These are phyloP conservation scores for Massarina eburnea DNA, from an alignment of 2,329 filamentous ascomycete species.

Conservation along the genomic window DNA sequence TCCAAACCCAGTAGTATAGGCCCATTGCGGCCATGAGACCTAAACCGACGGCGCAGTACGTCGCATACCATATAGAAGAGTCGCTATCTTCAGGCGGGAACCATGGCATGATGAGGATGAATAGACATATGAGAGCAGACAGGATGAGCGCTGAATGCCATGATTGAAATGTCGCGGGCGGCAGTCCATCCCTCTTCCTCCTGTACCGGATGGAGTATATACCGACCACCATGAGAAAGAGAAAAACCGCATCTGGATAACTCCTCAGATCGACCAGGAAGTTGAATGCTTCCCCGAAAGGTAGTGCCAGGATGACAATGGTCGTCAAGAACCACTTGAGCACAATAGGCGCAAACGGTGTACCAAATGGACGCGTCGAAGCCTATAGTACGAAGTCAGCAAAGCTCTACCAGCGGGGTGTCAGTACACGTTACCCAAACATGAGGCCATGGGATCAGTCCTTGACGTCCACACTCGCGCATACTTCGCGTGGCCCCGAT, in stretches of 20 bases:
- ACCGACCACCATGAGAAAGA: conserved; percentile 29
- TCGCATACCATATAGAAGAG: conserved; percentile 74
- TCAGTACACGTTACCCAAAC: too few relatives aligned
- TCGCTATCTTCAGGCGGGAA: conserved; percentile 65
- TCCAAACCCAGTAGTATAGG: conserved; percentile 32
- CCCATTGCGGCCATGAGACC: conserved; percentile 34
- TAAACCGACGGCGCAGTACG: conserved; percentile 66
- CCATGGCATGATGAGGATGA: conserved; percentile 69
- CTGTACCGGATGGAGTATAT: conserved; percentile 28
- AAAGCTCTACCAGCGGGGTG: too few relatives aligned
- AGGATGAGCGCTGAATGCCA: conserved; percentile 29
- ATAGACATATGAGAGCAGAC: conserved; percentile 25
- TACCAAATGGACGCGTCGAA: conserved; percentile 64
- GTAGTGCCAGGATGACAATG: conserved; percentile 46
- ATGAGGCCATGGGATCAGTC: conserved; percentile 30
- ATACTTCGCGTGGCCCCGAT: conserved; percentile 32
- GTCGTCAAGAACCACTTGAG: conserved; percentile 30
- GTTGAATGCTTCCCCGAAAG: conserved; percentile 66
- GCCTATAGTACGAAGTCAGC: too few relatives aligned
- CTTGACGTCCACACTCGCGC: conserved; percentile 33
- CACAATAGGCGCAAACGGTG: conserved; percentile 61
- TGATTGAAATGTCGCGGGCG: conserved; percentile 20
- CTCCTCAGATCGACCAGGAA: conserved; percentile 54
- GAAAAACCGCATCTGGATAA: conserved; percentile 29
- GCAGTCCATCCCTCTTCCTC: conserved; percentile 27